Conservation (phyloP, 176 grass and related monocot genomes). For the Canna indica region DNA sequence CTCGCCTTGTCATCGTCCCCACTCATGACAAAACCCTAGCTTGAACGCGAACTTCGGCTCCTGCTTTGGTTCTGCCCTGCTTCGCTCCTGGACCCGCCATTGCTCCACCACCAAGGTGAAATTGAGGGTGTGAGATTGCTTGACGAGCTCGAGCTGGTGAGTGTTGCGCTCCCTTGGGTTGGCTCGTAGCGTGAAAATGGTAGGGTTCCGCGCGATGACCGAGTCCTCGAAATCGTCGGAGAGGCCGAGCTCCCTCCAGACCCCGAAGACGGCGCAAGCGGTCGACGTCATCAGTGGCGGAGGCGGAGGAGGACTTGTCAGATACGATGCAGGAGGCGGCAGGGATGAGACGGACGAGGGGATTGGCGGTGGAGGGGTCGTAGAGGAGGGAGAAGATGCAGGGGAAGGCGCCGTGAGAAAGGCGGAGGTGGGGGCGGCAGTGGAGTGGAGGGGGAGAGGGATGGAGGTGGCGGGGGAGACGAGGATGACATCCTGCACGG, state of each 20-base stretch:
- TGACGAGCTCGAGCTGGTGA: conserved; percentile 51
- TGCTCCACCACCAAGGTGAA: conserved; percentile 30
- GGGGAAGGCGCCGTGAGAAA: conserved; percentile 48
- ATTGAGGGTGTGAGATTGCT: not conserved
- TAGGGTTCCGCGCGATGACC: conserved; percentile 33
- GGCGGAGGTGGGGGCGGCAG: conserved; percentile 49
- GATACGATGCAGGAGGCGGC: conserved; percentile 31
- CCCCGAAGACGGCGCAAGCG: conserved; percentile 49
- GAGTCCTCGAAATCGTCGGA: conserved; percentile 68
- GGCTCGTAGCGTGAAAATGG: conserved; percentile 36
- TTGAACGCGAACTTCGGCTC: conserved; percentile 42
- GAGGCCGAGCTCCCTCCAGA: conserved; percentile 78
- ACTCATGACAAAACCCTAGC: conserved; percentile 49
- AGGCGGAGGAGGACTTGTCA: conserved; percentile 18
- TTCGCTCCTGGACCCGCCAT: conserved; percentile 23
- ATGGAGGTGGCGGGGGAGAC: conserved; percentile 28
- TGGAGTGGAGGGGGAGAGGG: conserved; percentile 32
- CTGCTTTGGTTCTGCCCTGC: not conserved
- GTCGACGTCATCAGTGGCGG: conserved; percentile 9
- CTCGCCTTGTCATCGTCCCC: too few relatives aligned
- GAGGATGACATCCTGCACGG: conserved; percentile 56
- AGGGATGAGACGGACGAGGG: conserved; percentile 40
- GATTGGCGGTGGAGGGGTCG: conserved; percentile 25
- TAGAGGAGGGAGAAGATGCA: conserved; percentile 44
- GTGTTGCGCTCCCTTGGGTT: conserved; percentile 46